Conservation (phyloP, 805 yeast species). For the Kockiozyma suomiensis region DNA sequence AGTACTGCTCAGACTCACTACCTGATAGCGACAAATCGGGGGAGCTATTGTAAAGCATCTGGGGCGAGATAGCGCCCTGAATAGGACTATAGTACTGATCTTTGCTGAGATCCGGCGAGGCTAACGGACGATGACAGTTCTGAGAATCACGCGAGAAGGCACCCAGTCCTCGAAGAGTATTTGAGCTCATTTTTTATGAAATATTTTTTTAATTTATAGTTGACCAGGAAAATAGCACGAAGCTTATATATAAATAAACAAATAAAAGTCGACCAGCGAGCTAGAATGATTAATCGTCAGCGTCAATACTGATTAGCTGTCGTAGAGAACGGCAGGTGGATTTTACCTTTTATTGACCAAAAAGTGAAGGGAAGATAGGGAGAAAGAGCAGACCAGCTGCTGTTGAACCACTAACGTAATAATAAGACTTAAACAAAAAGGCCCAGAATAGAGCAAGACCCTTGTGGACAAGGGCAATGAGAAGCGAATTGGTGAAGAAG, state of each 20-base stretch:
- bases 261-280: constrained; percentile 27
- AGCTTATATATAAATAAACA: neutral
- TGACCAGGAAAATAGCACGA: constrained; percentile 3
- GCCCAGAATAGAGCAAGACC: neutral
- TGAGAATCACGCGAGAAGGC: neutral
- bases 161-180: neutral
- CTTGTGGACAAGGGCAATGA: neutral
- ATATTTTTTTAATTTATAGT: neutral
- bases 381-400: constrained; percentile 32
- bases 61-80: constrained; percentile 11
- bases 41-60: constrained; percentile 22
- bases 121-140: neutral
- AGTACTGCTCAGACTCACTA: constrained; percentile 22
- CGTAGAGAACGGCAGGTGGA: neutral
- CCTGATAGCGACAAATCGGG: constrained; percentile 22
- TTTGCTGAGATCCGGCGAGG: neutral
- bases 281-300: neutral
- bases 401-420: neutral
- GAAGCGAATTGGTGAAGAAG: constrained; percentile 8
- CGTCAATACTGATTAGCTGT: neutral
- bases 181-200: neutral
- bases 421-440: neutral
- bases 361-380: constrained; percentile 12
- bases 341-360: constrained; percentile 1
- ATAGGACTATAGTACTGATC: constrained; percentile 7